Base-by-base conservation (phyloP, 2,329 filamentous ascomycete species). In the Paecilomyces formosus region DNA sequence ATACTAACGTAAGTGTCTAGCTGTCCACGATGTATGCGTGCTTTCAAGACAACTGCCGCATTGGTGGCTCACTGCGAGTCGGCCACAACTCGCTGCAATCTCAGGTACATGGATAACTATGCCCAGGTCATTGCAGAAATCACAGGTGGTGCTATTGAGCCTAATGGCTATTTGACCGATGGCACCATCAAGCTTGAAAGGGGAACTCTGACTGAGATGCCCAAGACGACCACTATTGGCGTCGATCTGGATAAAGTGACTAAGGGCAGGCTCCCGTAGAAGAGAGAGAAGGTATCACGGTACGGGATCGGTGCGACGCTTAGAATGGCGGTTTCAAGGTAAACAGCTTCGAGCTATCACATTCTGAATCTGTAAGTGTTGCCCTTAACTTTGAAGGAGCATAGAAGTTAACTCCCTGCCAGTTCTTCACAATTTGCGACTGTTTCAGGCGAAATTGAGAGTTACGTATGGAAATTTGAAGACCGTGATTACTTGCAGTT, bases 1-100 rank as follows among this genome's bases (percentile, higher is more conserved):
- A 15, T 50, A 15, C 56, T 64, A 54, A 62, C 55, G 4, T 35
- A 22, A 2, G 11, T 2, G 45, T 53, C 3, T 54, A 73, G 72
- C 39, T 79, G 77, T 57, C 72, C 75, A 5, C 64, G 66, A 15
- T 79, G 77, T 52, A 62, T 70, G 54, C 74, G 71, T 39, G 53
- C 63, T 26, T 79, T 78, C 67, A 71, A 71, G 26, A 70, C 67
- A 11, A 70, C 67, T 0, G 60, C 72, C 0, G 74, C 74, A 0
- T 65, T 78, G 3, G 65, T 77, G n/a, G 70, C 72, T 0, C 77
- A 79, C 58, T 71, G 70, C 57, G 76, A 79, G 61, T 70, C 70
- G 1, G 63, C 65, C 2, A 73, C 63, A 12, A 66, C 63, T 26
- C 69, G 69, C 21, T 78, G 76, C 64, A 62, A 64, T 7, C 68